These are phyloP conservation scores for Myxozyma neotropica DNA, from an alignment of 805 yeast genomes.

Conservation along the genomic window DNA sequence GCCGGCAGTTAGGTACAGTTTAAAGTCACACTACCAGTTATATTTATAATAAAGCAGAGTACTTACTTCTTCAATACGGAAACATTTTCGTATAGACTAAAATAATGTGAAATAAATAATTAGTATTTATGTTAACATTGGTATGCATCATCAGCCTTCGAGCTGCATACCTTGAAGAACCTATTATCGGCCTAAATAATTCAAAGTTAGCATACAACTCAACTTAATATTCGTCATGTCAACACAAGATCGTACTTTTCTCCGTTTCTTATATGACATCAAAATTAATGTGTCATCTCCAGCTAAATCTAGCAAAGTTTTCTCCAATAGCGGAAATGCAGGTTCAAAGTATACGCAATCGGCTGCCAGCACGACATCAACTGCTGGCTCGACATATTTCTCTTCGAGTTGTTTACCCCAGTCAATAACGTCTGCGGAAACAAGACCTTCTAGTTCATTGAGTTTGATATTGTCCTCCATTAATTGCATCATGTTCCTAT, in stretches of 20 bases:
- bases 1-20: too few species aligned
- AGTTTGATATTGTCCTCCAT: conserved; percentile 51
- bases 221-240: too few species aligned
- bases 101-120: conserved; percentile 10
- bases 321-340: conserved; percentile 56
- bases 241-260: conserved; percentile 45
- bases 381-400: conserved; percentile 41
- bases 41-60: too few species aligned
- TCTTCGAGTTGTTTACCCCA: conserved; percentile 52
- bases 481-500: conserved; percentile 48
- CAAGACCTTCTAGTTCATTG: conserved; percentile 46
- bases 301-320: conserved; percentile 52
- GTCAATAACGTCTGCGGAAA: conserved; percentile 48
- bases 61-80: conserved; percentile 40
- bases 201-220: not conserved
- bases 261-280: conserved; percentile 58
- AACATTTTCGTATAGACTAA: conserved; percentile 41
- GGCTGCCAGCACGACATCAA: conserved; percentile 58
- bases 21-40: too few species aligned
- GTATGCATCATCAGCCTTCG: too few species aligned
- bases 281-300: conserved; percentile 48
- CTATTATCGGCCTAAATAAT: conserved; percentile 40
- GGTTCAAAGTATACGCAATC: conserved; percentile 61
- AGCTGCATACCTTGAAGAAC: conserved; percentile 37
- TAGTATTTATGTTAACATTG: too few species aligned